Evolutionary conservation across 1,139 yeast species (phyloP), one percentile per base, ranked within the genome.

Genomic region (Sugiyamaella neomexicana): DNA sequence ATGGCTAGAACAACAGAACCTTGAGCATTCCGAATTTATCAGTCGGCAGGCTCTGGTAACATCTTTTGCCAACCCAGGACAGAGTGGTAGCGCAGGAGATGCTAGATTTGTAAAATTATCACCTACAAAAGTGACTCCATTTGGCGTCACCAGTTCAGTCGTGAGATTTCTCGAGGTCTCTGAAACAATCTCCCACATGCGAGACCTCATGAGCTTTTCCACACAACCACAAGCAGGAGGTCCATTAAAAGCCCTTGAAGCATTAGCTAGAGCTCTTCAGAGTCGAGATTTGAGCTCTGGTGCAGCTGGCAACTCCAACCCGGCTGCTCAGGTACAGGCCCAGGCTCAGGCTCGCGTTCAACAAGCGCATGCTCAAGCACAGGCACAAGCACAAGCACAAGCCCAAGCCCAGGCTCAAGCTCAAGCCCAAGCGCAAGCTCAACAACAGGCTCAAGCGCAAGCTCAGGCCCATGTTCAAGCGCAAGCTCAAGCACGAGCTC

Each of bases 161-260:
- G 78, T 86, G 81, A 73, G 91, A 52, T 75, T 84, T 34, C 69
- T 88, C 72, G 93, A 88, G 68, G 80, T 87, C 2, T 80, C 89
- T 46, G 95, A 87, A 68, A 85, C 85, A 1, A 84, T 89, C 87
- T 77, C 89, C 0, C 81, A 81, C 57, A 75, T 88, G 62, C 78
- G 80, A 55, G 82, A 86, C 31, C 71, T 86, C 54, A 83, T 86
- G 83, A 75, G 77, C 29, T 84, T 79, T 62, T 77, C 85, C 23
- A 67, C 76, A 50, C 62, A 69, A 8, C 63, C 68, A 2, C 69
- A 72, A 1, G 71, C 73, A n/a, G 72, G 75, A 5, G 83, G 89
- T 12, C 91, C 91, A 0, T 62, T 82, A 34, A 76, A 77, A 51
- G 81, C 89, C 0, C 70, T 86, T 57, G 87, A 83, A 53, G 67